Percentiles rank a stretch among this genome's conserved stretches.
Conservation (phyloP, 1,139 yeast genomes). For the Nadsonia starkeyi-henricii region DNA sequence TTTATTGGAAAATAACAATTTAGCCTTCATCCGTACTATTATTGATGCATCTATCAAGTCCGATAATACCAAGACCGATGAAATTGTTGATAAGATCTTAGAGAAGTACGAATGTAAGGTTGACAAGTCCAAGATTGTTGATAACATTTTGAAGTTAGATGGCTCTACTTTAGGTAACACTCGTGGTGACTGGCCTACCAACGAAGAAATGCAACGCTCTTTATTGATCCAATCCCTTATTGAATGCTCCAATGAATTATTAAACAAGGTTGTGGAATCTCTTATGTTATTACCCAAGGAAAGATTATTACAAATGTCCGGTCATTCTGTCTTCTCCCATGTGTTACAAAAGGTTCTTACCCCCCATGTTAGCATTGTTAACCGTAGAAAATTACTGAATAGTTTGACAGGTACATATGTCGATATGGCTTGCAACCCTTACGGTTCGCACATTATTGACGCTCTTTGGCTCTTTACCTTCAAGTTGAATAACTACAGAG, state of each 20-base stretch:
- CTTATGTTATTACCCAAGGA: constrained; percentile 45
- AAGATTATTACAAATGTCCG: constrained; percentile 55
- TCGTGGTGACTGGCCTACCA: constrained; percentile 82
- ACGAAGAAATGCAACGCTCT: constrained; percentile 74
- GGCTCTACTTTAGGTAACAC: constrained; percentile 70
- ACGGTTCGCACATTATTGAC: constrained; percentile 87
- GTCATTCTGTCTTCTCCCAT: constrained; percentile 81
- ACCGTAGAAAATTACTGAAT: constrained; percentile 58
- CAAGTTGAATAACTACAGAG: constrained; percentile 71
- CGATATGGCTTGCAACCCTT: constrained; percentile 65
- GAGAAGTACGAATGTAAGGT: constrained; percentile 36
- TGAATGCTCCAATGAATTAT: constrained; percentile 44
- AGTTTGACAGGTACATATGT: constrained; percentile 37
- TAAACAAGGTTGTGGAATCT: constrained; percentile 45
- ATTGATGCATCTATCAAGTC: constrained; percentile 50
- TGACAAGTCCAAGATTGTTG: constrained; percentile 37
- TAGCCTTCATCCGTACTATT: constrained; percentile 55
- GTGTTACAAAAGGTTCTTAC: constrained; percentile 34
- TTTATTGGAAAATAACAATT: constrained; percentile 44
- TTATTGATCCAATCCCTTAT: constrained; percentile 52
- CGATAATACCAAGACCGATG: constrained; percentile 49
- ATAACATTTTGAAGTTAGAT: constrained; percentile 49
- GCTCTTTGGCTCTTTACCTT: constrained; percentile 68
- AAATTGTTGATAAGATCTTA: constrained; percentile 46
- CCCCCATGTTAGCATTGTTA: constrained; percentile 40